Evolutionary conservation across 371 early-diverging fungal genomes (phyloP).

Genomic region (Conidiobolus incongruus): DNA sequence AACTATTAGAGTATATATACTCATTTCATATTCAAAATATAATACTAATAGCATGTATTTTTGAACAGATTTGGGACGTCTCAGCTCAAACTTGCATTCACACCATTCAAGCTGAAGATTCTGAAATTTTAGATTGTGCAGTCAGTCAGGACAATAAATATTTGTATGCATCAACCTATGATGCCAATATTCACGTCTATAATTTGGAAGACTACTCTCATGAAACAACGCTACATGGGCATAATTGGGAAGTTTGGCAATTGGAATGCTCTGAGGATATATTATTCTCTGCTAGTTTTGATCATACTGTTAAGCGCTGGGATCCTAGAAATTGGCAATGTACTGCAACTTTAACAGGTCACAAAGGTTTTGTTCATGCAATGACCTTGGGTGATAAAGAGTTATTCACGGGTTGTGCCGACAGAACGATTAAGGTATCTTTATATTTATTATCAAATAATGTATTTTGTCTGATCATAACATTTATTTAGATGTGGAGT

Average conservation of each 20-base stretch:
- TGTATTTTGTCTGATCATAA: too few species aligned
- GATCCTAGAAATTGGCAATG: constrained; percentile 25
- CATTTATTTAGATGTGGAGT: too few species aligned
- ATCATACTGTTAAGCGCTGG: constrained; percentile 46
- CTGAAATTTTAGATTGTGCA: constrained; percentile 30
- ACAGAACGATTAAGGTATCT: constrained; percentile 25
- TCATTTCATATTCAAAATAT: not conserved
- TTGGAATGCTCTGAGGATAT: constrained; percentile 21
- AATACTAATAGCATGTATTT: not conserved
- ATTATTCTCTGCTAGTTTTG: constrained; percentile 35
- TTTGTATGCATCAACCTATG: constrained; percentile 33
- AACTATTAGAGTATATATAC: constrained; percentile 16
- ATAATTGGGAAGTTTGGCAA: constrained; percentile 52
- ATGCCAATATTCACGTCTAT: constrained; percentile 30
- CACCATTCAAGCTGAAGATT: constrained; percentile 17
- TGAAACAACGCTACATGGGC: constrained; percentile 22
- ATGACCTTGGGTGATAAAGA: constrained; percentile 18
- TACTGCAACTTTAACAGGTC: constrained; percentile 29
- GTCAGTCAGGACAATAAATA: constrained; percentile 15
- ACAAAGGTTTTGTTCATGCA: constrained; percentile 38
- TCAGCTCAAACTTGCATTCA: constrained; percentile 14
- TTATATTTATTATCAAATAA: not conserved
- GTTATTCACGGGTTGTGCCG: constrained; percentile 36
- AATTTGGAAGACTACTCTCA: constrained; percentile 17
- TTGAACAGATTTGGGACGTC: constrained; percentile 27